phyloP scores from a whole-genome alignment of 257 asterid species.

The Solanum peruvianum region DNA sequence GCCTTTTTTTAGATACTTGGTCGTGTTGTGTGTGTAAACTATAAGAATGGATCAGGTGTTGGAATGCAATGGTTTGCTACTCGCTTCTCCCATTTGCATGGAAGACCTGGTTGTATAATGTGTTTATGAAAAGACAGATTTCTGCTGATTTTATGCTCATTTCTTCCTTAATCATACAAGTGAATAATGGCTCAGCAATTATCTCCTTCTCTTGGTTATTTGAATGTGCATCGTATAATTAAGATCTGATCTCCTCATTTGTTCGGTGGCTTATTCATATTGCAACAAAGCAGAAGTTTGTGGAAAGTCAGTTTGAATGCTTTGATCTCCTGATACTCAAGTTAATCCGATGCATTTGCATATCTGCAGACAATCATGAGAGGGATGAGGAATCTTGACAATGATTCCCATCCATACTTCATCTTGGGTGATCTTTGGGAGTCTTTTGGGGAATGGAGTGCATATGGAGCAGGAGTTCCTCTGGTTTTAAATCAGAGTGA shows the following conservation, averaged over 20 bases:
- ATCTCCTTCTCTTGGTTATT: background rate
- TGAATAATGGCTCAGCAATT: background rate
- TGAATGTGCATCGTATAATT: background rate
- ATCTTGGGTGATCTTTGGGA: constrained; percentile 94
- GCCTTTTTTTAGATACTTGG: background rate
- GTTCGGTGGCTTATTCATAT: background rate
- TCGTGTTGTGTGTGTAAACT: background rate
- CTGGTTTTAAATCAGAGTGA: constrained; percentile 53
- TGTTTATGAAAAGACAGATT: background rate
- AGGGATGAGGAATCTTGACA: constrained; percentile 39
- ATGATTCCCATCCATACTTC: constrained; percentile 58
- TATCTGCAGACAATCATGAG: constrained; percentile 58
- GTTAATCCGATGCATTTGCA: constrained; percentile 7
- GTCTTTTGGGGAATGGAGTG: constrained; percentile 90
- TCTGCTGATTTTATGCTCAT: background rate
- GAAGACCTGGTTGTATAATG: background rate
- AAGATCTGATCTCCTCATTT: background rate
- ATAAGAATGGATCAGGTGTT: background rate
- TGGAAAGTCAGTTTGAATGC: background rate
- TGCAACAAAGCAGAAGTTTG: background rate
- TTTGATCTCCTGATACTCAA: background rate
- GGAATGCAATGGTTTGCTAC: background rate
- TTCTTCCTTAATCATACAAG: background rate
- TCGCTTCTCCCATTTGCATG: background rate
- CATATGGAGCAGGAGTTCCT: constrained; percentile 93